Evolutionary conservation across 2,329 filamentous ascomycete species (phyloP), one percentile per base, ranked within the genome.

Genomic region (Clonostachys solani): DNA sequence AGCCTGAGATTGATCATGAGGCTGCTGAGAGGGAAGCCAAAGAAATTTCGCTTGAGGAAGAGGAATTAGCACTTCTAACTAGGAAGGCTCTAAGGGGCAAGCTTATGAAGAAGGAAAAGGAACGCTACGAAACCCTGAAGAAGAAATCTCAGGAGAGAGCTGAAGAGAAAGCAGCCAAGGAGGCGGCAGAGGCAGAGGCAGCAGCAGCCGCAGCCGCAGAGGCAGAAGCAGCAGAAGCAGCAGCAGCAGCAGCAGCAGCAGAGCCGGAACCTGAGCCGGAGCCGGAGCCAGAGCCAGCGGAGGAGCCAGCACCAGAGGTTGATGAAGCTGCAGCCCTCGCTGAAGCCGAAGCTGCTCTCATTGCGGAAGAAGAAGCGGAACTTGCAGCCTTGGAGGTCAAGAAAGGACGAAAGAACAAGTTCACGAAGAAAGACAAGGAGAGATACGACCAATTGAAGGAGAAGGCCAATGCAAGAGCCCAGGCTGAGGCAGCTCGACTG

Each of bases 1-100:
- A 48, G 13, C 47, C 41, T 12, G 50, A 59, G 49, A 54, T 61
- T 59, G 58, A 64, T 52, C 52, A 58, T 49, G 49, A 46, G 12
- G 54, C 58, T 44, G 47, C 60, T 49, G 58, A 53, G 16, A 33
- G 13, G 19, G 42, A 38, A 23, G 40, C 17, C 52, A 49, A 52
- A 51, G 50, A 29, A 29, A 29, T 29, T 29, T 8, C 23, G 23
- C 23, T 29, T 29, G 42, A 43, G 16, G 42, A 52, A 40, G 69
- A 49, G 10, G 62, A 65, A 51, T 50, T 52, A 15, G 51, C 49
- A 15, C 47, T 47, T 6, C 37, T 52, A 5, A 52, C 50, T 9
- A 60, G 58, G 47, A 60, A 54, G 37, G 43, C 34, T 29, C 74
- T 73, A 58, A 70, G 69, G 50, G 61, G 63, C 43, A 56, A 56